Base-by-base conservation (phyloP, 805 yeast genomes). In the Nakazawaea pomicola region DNA sequence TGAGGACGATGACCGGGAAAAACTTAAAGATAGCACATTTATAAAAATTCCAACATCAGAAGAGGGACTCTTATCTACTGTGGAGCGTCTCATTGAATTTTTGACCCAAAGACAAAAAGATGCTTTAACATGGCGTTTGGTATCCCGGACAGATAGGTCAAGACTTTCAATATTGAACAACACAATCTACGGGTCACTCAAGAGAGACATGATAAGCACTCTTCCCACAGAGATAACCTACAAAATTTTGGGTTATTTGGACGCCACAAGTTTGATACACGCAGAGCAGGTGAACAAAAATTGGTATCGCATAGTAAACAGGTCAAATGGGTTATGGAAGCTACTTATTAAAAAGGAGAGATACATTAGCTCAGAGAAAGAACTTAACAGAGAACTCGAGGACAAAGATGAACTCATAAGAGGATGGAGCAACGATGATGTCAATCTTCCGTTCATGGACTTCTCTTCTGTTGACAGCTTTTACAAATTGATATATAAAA, bases 201-300 rank as follows among this genome's bases (percentile, higher is more conserved):
- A 78, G 49, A 75, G 91, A 53, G 98, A 93, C 53, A 61, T 93
- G 30, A 57, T 91, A 8, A 56, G 78, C 10, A 62, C 72, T 35
- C 62, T 93, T 23, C 99, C 99, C 0, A 53, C 75, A 0, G 98
- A 93, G 55, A 67, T 93, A 9, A 62, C 86, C 2, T 65, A 75
- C 49, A 73, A 77, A 34, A 78, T 93, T 8, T 65, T 93, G 39
- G 62, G 72, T 3, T 71, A 76, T 44, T 65, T 91, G 43, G 90
- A 86, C 53, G 72, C 74, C 47, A 54, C 64, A 33, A 76, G 90
- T 3, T 67, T 93, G 18, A 64, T 79, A 28, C 67, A 72, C 8
- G 74, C 83, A 11, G 65, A 86, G 3, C 65, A 66, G 44, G 95
- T 89, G 2, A 83, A 83, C 40, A 72, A 65, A 36, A 63, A 64